Evolutionary conservation across 345 rosid species (phyloP).

Genomic region (Acer negundo): DNA sequence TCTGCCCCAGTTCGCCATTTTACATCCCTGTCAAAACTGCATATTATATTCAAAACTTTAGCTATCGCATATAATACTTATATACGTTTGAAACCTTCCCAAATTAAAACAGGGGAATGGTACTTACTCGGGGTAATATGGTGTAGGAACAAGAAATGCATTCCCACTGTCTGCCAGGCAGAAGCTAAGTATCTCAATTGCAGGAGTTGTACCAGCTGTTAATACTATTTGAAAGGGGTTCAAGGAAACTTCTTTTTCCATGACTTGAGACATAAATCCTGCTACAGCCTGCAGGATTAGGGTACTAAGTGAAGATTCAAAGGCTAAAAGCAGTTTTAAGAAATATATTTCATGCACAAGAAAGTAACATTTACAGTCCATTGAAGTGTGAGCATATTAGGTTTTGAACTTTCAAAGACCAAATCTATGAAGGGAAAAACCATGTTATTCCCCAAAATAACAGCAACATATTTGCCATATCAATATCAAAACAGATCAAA

Average conservation of each 20-base stretch:
- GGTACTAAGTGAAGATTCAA: constrained; percentile 15
- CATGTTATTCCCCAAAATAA: background rate
- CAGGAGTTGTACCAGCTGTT: constrained; percentile 73
- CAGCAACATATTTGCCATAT: background rate
- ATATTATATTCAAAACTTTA: constrained; percentile 30
- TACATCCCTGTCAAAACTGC: constrained; percentile 77
- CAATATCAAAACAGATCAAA: constrained; percentile 1
- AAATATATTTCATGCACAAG: background rate
- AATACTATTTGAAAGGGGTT: constrained; percentile 65
- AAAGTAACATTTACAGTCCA: constrained; percentile 7
- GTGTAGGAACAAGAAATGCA: constrained; percentile 94
- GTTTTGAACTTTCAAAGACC: background rate
- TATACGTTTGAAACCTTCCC: constrained; percentile 11
- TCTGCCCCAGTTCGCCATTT: constrained; percentile 94
- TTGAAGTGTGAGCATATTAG: background rate
- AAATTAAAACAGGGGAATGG: background rate
- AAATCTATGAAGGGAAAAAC: background rate
- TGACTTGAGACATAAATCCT: constrained; percentile 70
- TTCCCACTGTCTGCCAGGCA: constrained; percentile 93
- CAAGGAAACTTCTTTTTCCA: constrained; percentile 54
- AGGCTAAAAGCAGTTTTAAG: background rate
- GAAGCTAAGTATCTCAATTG: constrained; percentile 81
- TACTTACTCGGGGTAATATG: constrained; percentile 69
- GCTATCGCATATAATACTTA: background rate
- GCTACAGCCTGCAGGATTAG: constrained; percentile 61